Base-by-base conservation (phyloP, 2,329 filamentous ascomycete species). In the Ophiostoma australiae region DNA sequence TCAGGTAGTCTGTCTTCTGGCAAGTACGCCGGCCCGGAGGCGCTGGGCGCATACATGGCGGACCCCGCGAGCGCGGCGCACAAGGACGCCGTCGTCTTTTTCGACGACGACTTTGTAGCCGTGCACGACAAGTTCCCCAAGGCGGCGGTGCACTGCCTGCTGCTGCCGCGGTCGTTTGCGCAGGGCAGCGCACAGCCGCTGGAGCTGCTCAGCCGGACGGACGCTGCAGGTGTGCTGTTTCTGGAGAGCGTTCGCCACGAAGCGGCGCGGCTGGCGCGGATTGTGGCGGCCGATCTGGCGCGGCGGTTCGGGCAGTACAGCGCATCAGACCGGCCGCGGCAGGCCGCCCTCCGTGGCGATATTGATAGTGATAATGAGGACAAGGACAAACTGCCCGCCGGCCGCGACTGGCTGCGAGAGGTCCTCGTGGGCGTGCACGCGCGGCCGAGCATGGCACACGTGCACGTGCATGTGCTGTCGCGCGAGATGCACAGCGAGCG, bases 111-210 rank as follows among this genome's bases (percentile, higher is more conserved):
- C 72, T 92, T 90, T 74, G 91, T 94, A 69, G 86, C 89, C 27
- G 91, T 98, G 78, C 85, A 90, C 75, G 95, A 99, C 81, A 83
- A 88, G 73, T 99, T 88, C 78, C 94, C 95, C 10, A 99, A 98
- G 80, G 87, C 91, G 3, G 88, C 87, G 3, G 84, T 97, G 4
- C 95, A 99, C 81, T 85, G 92, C 1, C 90, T 99, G 2, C 87
- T 98, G n/a, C 87, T 98, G 5, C 92, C 94, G 7, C 90, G 94
- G 68, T 87, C 90, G 58, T 77, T 83, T 0, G 76, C 78, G 2
- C 87, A 89, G 77, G 87, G 84, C 75, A 81, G 84, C 6, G 81
- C 88, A 13, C 91, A 97, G 75, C 94, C 94, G 0, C 90, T 91
- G 27, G 92, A 91, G 4, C 89, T 97, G 75, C 48, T 72, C 37